Conservation (phyloP, 192 early-diverging fungal genomes). For the Cladochytrium replicatum region DNA sequence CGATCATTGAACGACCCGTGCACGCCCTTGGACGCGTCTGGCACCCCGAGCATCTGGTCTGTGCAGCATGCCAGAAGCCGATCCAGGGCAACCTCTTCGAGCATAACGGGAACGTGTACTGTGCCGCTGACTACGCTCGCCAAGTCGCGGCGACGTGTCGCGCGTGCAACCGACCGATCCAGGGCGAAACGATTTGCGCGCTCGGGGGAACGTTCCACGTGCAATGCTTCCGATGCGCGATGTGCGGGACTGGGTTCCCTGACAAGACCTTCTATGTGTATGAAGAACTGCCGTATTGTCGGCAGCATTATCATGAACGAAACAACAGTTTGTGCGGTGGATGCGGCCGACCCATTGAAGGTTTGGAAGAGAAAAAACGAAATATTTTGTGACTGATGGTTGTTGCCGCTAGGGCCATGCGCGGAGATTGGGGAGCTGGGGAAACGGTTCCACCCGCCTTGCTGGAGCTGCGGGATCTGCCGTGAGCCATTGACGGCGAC, state of each 20-base stretch:
- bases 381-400: not conserved
- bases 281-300: constrained; percentile 72
- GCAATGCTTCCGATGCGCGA: constrained; percentile 65
- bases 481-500: constrained; percentile 45
- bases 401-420: constrained; percentile 50
- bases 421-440: constrained; percentile 70
- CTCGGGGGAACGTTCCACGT: constrained; percentile 63
- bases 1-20: constrained; percentile 40
- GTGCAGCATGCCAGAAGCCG: constrained; percentile 18
- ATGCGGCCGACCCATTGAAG: constrained; percentile 78
- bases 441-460: constrained; percentile 74
- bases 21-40: constrained; percentile 22
- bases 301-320: constrained; percentile 75
- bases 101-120: constrained; percentile 57
- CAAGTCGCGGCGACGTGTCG: constrained; percentile 59
- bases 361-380: too few relatives aligned
- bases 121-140: constrained; percentile 54
- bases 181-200: constrained; percentile 64
- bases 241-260: constrained; percentile 58
- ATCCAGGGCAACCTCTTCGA: constrained; percentile 30
- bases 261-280: constrained; percentile 85
- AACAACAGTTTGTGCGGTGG: constrained; percentile 74
- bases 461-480: constrained; percentile 66
- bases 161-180: constrained; percentile 48
- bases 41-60: constrained; percentile 27